Evolutionary conservation across 371 early-diverging fungal genomes (phyloP), one percentile per base, ranked within the genome.

Genomic region (Rhizopus sp.): DNA sequence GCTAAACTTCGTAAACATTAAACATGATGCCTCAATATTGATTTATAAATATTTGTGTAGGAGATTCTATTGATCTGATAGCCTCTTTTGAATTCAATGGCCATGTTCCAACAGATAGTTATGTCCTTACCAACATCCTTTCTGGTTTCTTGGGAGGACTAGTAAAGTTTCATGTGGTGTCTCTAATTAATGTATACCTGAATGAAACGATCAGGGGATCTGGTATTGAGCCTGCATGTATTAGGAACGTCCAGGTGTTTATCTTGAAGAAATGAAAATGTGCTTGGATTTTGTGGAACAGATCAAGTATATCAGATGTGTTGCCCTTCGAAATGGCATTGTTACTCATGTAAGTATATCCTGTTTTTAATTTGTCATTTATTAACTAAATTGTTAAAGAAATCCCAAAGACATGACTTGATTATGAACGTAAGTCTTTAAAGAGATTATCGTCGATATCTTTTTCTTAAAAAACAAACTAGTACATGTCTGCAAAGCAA

Each of bases 181-280:
- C 29, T 23, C 12, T 46, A 23, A 46, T 46, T 12, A 46, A 46
- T 23, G 46, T 46, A 46, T 29, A 23, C 0, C 23, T 23, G 2
- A 23, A 23, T 23, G 2, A 23, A 23, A 23, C 23, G 2, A 23
- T 23, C 23, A 23, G 23, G 23, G 23, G 23, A 23, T 23, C 23
- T 23, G 23, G 23, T 2, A 23, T 2, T 23, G 23, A 23, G 1
- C 2, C 23, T 23, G 23, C 2, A 23, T 23, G 23, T 23, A 46
- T n/a, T 23, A 46, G 46, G 46, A 46, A 23, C 29, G 7, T 46
- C 46, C 46, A 46, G 29, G 8, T 5, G 17, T 29, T 16, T 29
- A 46, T 12, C 29, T 46, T 17, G 46, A 46, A 46, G 46, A 46
- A 46, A 12, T 29, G 4, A 46, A 46, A 46, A 17, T 16, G 29